Evolutionary conservation across 768 basidiomycete genomes (phyloP), one percentile per base, ranked within the genome.

Genomic region (Kondoa subrosea): DNA sequence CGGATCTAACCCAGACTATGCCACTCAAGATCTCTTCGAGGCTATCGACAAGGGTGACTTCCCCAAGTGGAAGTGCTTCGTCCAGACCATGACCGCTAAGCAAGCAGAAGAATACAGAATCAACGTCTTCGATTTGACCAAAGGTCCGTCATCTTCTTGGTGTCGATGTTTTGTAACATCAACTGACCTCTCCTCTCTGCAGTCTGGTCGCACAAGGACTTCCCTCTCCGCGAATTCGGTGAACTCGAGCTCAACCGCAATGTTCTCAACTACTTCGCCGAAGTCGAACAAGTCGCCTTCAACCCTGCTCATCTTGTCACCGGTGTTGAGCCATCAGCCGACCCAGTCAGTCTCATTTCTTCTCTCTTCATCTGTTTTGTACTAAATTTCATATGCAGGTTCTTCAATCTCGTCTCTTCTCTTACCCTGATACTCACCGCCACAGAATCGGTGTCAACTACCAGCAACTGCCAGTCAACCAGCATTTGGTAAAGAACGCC

Each of bases 381-480:
- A n/a, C n/a, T n/a, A n/a, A n/a, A n/a, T n/a, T n/a, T n/a, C n/a
- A n/a, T n/a, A n/a, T n/a, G n/a, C n/a, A n/a, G n/a, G n/a, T 96
- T 72, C 82, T 96, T 71, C 91, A 96, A 76, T 87, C 88, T 26
- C 88, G 92, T 66, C 83, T 95, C 61, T 96, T 95, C 85, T 89
- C 89, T 2, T 97, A 97, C 81, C 80, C 80, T 57, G 82, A 81
- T 78, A 71, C 68, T 2, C 69, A 70, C 64, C 73, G 74, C 57
- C 75, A 78, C 72, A 72, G 80, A 32, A 75, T 80, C 69, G 79
- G 78, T 1, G 71, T 72, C 56, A 80, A 80, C 76, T 80, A 80
- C 75, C 82, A 85, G 74, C 78, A 93, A 74, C 80, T 96, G 12
- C 91, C 91, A 0, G 86, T 91, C 76, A 96, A 96, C 77, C 69